Base-by-base conservation (phyloP, 306 rosid species). In the Begonia peltatifolia region DNA sequence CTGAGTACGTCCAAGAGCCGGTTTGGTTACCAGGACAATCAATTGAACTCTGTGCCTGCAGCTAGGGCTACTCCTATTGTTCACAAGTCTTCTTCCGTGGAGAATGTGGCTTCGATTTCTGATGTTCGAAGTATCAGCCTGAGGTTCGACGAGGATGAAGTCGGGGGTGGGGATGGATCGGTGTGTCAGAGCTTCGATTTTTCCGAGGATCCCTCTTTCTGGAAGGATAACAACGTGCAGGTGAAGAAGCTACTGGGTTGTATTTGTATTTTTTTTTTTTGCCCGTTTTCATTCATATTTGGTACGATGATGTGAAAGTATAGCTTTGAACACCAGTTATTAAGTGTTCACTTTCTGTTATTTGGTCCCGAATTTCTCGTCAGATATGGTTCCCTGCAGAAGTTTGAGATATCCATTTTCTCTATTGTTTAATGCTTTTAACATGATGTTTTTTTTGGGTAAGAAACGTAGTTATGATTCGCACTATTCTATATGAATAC, bases 191-290 rank as follows among this genome's bases (percentile, higher is more conserved):
- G 79, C 71, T 90, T 86, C 50, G 99, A 90, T 74, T 43, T 90
- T 22, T 30, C 8, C 3, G 96, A 90, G 35, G 99, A 90, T 46
- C 96, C 99, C 12, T 75, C 95, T 23, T 90, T 90, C 70, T 90
- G 99, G 99, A 83, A 79, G 68, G 99, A 90, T 57, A 94, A 86
- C 67, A 90, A 86, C 60, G 99, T 90, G 35, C 99, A 90, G 95
- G 99, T 90, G 73, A 23, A 30, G 38, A 30, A 30, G 38, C 38
- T 30, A 30, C 38, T 30, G 6, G 38, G 9, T 30, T 30, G 3
- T 7, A 30, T 30, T n/a, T n/a, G 2, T 30, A 9, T 30, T 30
- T 30, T 30, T 30, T 6, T 30, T 30, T 30, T 30, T 30, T 30
- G 38, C 38, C 38, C 38, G 0, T 30, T 30, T 30, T 30, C 9